Base-by-base conservation (phyloP, 1,139 yeast genomes). In the Scheffersomyces insectosa region DNA sequence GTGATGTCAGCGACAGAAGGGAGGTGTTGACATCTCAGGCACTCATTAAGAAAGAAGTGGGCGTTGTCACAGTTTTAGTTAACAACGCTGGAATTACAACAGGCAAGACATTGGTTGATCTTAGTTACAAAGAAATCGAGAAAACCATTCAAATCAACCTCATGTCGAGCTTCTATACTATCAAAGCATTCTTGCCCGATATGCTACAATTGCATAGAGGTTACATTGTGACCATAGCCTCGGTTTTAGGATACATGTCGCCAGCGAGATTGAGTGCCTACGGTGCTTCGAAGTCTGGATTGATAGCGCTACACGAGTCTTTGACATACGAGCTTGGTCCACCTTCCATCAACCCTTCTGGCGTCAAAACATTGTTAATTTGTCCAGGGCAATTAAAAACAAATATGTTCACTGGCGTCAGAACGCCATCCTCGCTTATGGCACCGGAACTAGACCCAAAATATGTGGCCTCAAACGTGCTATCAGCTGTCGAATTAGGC, bases 301-400 rank as follows among this genome's bases (percentile, higher is more conserved):
- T 88, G 28, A 77, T 91, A 41, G 90, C 95, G 0, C 66, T 90
- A 37, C 97, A 91, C 59, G 96, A 88, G 57, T 83, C 93, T 0
- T 67, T 91, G 33, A 82, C 89, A 0, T 80, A 81, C 51, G 95
- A 88, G 58, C 60, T 88, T 32, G 83, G 83, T 0, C 70, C 78
- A 0, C 83, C 83, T 0, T 65, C 76, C 4, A 50, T 72, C 33
- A 67, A 65, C 42, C 61, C 65, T 0, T 64, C 66, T 5, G 88
- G 88, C 1, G 77, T 90, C 15, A 83, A 83, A 52, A 85, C 96
- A 0, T 65, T 91, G 42, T 69, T 91, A 34, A 75, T 91, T 0
- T 84, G 95, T 55, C 96, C 97, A 0, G 98, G 99, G 0, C 97
- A 91, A 59, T 62, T 91, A 46, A 76, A 73, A 42, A 88, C 97